Conservation (phyloP, 768 basidiomycete genomes). For the Krasilnikovozyma curviuscula region DNA sequence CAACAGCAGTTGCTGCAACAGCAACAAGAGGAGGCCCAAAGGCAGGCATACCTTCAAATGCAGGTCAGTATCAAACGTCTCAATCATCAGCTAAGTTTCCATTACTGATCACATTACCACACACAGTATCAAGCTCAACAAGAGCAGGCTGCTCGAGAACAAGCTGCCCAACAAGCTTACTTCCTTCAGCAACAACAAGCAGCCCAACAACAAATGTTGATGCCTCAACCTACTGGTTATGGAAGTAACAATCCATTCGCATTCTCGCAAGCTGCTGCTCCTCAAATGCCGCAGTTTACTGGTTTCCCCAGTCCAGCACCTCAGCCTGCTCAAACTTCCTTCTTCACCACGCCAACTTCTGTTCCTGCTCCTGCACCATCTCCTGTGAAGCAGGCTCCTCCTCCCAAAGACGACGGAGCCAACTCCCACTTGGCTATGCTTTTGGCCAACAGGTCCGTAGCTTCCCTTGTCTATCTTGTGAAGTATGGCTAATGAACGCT, state of each 20-base stretch:
- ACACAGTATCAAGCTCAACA: constrained; percentile 10
- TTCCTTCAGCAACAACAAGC: constrained; percentile 25
- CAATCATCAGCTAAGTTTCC: too few species aligned
- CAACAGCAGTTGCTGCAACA: constrained; percentile 45
- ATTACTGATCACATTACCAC: background rate
- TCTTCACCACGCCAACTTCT: constrained; percentile 3
- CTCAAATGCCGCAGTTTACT: constrained; percentile 4
- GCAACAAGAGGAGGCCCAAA: constrained; percentile 31
- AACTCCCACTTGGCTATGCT: constrained; percentile 55
- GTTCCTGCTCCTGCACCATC: constrained; percentile 30
- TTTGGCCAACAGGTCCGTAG: constrained; percentile 46
- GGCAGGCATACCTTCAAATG: constrained; percentile 31
- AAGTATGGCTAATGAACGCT: background rate
- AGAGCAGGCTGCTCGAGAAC: constrained; percentile 9
- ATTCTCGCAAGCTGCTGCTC: constrained; percentile 21
- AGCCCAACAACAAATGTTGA: constrained; percentile 31
- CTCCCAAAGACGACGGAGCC: constrained; percentile 39
- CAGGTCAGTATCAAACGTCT: constrained; percentile 17
- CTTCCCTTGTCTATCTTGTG: background rate
- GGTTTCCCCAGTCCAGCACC: constrained; percentile 36
- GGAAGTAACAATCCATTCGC: constrained; percentile 97
- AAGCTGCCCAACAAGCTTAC: constrained; percentile 6
- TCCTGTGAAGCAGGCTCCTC: constrained; percentile 21
- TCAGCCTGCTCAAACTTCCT: constrained; percentile 10
- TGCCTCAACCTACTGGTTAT: constrained; percentile 27